Base-by-base conservation (phyloP, 2,329 filamentous ascomycete genomes). In the Talaromyces sp. region DNA sequence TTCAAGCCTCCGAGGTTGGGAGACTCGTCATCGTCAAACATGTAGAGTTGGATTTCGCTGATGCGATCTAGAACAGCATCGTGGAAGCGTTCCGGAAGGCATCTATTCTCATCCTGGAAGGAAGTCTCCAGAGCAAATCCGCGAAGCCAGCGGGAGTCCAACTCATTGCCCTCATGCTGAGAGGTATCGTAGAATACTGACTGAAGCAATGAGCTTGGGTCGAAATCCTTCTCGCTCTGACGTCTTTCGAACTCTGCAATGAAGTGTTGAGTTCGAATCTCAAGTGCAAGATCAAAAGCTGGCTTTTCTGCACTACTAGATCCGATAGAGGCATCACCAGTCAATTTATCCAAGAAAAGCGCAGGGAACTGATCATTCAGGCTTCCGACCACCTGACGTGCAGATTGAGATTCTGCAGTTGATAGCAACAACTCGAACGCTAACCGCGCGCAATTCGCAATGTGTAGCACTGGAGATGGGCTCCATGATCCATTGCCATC, bases 221-320 rank as follows among this genome's bases (percentile, higher is more conserved):
- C 63, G 42, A 75, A 78, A 8, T 57, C 59, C 2, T 59, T 54
- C 4, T 67, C 60, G 24, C 68, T 51, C 27, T 69, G 57, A 7
- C 68, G 65, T 9, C 64, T 65, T 36, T 72, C 64, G 3, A 82
- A 62, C 5, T 71, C 64, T n/a, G 72, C 56, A 36, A 84, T 78
- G n/a, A 78, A 70, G 10, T 76, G 70, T 56, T 86, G 83, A 2
- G 82, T 84, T 2, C 82, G 77, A 19, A 86, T 71, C 6, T 82
- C 78, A 6, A 85, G 64, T 1, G 75, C 79, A 19, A 84, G 57
- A 3, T 75, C 63, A 50, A 83, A 79, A 0, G 79, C 81, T 16
- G 39, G 75, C 58, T 47, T 74, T 44, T 11, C 54, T 6, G 82
- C 57, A 2, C 52, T 57, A 57, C 77, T 82, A 5, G 71, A 66